Conservation (phyloP, 2,329 filamentous ascomycete genomes). For the Hypoxylon sp. region DNA sequence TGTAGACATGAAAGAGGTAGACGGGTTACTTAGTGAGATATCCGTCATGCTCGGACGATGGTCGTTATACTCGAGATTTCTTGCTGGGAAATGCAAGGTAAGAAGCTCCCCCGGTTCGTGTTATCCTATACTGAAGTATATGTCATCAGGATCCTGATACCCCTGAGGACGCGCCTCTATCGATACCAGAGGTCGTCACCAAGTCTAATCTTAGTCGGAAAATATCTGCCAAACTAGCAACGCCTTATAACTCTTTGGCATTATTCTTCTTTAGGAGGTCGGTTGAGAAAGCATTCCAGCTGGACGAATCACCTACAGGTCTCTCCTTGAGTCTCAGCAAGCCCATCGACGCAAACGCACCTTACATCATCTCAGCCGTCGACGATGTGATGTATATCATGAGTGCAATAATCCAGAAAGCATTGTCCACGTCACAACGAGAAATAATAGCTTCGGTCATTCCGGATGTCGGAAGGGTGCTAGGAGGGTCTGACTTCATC, state of each 20-base stretch:
- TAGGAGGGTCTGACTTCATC: conserved; percentile 87
- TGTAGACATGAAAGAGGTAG: conserved; percentile 96
- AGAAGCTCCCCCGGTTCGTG: conserved; percentile 41
- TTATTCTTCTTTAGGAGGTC: conserved; percentile 97
- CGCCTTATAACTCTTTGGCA: conserved; percentile 89
- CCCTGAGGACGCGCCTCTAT: conserved; percentile 64
- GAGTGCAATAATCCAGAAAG: conserved; percentile 87
- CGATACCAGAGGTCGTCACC: conserved; percentile 75
- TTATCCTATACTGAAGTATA: conserved; percentile 42
- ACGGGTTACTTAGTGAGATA: conserved; percentile 85
- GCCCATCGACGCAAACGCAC: conserved; percentile 77
- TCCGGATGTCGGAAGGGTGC: conserved; percentile 78
- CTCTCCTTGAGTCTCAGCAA: conserved; percentile 78
- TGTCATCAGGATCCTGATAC: conserved; percentile 61
- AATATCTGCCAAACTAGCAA: conserved; percentile 74
- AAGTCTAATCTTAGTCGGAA: conserved; percentile 85
- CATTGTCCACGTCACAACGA: conserved; percentile 84
- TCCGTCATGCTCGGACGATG: conserved; percentile 92
- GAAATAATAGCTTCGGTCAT: conserved; percentile 80
- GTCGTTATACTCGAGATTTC: conserved; percentile 90
- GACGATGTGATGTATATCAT: conserved; percentile 99
- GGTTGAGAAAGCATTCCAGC: conserved; percentile 95
- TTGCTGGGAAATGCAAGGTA: conserved; percentile 86
- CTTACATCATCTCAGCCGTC: conserved; percentile 92
- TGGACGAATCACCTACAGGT: conserved; percentile 86